Percentiles rank a stretch among this genome's conserved stretches.
Conservation (phyloP, 75 land plant genomes). For the Pseudotsuga menziesii region DNA sequence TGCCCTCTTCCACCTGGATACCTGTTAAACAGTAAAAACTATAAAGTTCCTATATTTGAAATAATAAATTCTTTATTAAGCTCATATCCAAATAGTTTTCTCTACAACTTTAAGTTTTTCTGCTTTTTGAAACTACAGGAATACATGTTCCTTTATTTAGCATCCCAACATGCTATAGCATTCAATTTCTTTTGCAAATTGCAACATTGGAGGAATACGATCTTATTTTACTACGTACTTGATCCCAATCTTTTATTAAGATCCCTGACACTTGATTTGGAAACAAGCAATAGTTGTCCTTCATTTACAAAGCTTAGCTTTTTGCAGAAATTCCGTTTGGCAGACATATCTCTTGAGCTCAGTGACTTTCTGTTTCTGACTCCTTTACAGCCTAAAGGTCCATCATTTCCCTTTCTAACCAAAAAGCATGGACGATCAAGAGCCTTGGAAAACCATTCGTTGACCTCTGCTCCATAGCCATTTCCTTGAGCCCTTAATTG, state of each 20-base stretch:
- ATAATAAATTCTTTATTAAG: too few relatives aligned
- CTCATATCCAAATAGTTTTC: background rate
- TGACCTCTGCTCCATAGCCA: slow-evolving; percentile 47
- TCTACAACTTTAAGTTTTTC: background rate
- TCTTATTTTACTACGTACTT: slow-evolving; percentile 27
- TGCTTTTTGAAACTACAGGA: background rate
- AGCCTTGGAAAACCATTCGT: slow-evolving; percentile 75
- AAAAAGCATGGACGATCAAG: slow-evolving; percentile 61
- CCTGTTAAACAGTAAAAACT: background rate
- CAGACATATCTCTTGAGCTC: slow-evolving; percentile 30
- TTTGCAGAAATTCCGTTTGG: slow-evolving; percentile 18
- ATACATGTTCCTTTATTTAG: background rate
- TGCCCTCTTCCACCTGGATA: background rate
- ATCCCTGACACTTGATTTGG: slow-evolving; percentile 75
- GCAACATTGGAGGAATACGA: background rate
- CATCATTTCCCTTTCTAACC: slow-evolving; percentile 31
- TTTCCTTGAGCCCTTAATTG: slow-evolving; percentile 52
- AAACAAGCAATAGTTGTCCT: slow-evolving; percentile 77
- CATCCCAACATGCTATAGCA: background rate
- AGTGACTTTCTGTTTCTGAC: slow-evolving; percentile 10
- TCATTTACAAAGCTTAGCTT: slow-evolving; percentile 68
- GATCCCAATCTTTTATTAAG: slow-evolving; percentile 52
- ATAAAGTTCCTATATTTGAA: background rate
- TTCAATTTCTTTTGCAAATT: background rate
- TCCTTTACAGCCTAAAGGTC: slow-evolving; percentile 5